Base-by-base conservation (phyloP, 176 grass and related monocot species). In the Zizania latifolia region DNA sequence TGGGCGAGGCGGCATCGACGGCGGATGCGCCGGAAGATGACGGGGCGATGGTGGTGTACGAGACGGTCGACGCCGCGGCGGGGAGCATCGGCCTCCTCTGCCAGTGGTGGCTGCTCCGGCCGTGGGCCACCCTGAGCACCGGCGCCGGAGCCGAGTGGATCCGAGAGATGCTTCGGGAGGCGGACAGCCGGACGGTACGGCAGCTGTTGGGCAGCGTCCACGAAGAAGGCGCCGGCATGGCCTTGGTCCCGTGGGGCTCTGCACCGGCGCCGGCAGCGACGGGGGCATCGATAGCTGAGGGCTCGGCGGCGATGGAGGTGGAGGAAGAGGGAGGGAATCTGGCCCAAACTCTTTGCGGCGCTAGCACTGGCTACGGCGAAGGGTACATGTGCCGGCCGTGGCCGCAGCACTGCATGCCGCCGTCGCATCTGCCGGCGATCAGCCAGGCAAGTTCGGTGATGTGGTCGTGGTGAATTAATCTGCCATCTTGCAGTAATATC, bases 341-440 rank as follows among this genome's bases (percentile, higher is more conserved):
- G 64, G 33, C 34, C 4, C 43, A 53, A 7, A 4, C n/a, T 58
- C 6, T 31, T 37, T 51, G 26, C 22, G 5, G 61, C 61, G 19
- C 59, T 8, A 13, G 9, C 2, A 32, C 2, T 23, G 69, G 10
- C 5, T 37, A 5, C 53, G 44, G 58, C 2, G 78, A 77, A 16
- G 78, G 72, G 30, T 48, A 39, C 72, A 10, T 58, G 17, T 58
- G 36, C 29, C 32, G 68, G 32, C 31, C 68, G 32, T 87, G 79
- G 85, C 79, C 74, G 60, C 79, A 68, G 79, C 79, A 87, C 74
- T 78, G 79, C 39, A 41, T 77, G 73, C 10, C 26, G 38, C 79
- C 58, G 46, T 30, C 36, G 59, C 58, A 43, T 37, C 6, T 81
- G 70, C 77, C 73, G 17, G 48, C 50, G 23, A 24, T 41, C 22